phyloP scores from a whole-genome alignment of 2,329 filamentous ascomycete genomes.

The Westerdykella ornata region DNA sequence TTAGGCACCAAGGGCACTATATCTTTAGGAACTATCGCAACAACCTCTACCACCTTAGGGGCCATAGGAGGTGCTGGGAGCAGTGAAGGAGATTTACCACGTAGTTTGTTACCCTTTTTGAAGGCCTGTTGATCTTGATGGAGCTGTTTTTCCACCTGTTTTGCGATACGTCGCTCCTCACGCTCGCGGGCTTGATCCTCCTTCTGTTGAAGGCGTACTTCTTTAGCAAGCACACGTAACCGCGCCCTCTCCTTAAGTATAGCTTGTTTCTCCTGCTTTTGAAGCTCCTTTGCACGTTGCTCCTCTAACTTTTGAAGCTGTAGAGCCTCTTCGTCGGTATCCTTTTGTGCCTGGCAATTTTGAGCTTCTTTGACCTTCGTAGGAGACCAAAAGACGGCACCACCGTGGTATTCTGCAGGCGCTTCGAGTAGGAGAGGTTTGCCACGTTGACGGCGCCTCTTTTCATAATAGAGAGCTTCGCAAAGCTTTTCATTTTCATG shows the following conservation, averaged over 20 bases:
- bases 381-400: slow-evolving; percentile 8
- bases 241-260: background rate
- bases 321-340: background rate
- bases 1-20: background rate
- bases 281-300: background rate
- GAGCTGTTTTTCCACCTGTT: background rate
- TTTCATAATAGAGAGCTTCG: background rate
- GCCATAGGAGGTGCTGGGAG: background rate
- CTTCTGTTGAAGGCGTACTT: background rate
- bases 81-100: too few relatives aligned
- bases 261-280: background rate
- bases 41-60: background rate
- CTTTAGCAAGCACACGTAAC: background rate
- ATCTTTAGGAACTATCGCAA: background rate
- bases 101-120: background rate
- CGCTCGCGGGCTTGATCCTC: background rate
- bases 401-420: slow-evolving; percentile 6
- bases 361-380: too few relatives aligned
- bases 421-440: slow-evolving; percentile 6
- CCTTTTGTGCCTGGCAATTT: background rate
- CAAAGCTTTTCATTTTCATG: background rate
- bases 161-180: too few relatives aligned
- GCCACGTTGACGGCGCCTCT: slow-evolving; percentile 4
- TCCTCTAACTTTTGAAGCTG: background rate
- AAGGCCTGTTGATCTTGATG: background rate